Conservation (phyloP, 495 filamentous ascomycete species). For the Xylaria nigripes region DNA sequence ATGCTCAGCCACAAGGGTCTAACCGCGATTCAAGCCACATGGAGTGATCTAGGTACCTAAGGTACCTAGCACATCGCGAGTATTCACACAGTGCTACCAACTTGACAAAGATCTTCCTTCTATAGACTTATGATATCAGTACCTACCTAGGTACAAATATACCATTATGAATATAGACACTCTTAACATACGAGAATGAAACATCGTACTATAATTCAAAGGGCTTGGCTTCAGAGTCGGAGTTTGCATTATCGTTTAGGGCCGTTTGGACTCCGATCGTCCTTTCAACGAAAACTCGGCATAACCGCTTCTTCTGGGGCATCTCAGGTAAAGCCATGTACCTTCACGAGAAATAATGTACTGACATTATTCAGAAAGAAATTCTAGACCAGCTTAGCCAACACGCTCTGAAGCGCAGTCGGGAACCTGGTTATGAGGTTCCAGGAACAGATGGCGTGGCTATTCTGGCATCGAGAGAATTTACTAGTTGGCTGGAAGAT, state of each 20-base stretch:
- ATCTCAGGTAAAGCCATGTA: conserved; percentile 12
- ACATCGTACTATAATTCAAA: conserved; percentile 8
- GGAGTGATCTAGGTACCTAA: not conserved
- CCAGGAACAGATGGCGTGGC: conserved; percentile 18
- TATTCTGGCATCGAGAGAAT: conserved; percentile 28
- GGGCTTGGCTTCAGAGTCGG: conserved; percentile 4
- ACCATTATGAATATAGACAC: not conserved
- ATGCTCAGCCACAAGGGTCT: too few relatives aligned
- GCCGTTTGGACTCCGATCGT: conserved; percentile 6
- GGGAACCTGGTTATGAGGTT: not conserved
- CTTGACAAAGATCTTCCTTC: not conserved
- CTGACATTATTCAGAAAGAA: conserved; percentile 2
- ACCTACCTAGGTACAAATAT: too few relatives aligned
- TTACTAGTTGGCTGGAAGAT: conserved; percentile 34
- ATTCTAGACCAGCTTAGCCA: conserved; percentile 3
- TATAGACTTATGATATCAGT: too few relatives aligned
- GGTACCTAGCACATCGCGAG: not conserved
- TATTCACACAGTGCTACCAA: not conserved
- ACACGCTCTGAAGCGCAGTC: not conserved
- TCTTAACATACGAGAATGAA: conserved; percentile 8
- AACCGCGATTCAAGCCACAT: too few relatives aligned
- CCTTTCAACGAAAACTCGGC: conserved; percentile 11
- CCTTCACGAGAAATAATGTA: not conserved
- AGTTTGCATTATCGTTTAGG: not conserved
- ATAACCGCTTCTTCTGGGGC: conserved; percentile 11